Evolutionary conservation across 2,329 filamentous ascomycete species (phyloP).

Genomic region (Pleoardoris graminearum): DNA sequence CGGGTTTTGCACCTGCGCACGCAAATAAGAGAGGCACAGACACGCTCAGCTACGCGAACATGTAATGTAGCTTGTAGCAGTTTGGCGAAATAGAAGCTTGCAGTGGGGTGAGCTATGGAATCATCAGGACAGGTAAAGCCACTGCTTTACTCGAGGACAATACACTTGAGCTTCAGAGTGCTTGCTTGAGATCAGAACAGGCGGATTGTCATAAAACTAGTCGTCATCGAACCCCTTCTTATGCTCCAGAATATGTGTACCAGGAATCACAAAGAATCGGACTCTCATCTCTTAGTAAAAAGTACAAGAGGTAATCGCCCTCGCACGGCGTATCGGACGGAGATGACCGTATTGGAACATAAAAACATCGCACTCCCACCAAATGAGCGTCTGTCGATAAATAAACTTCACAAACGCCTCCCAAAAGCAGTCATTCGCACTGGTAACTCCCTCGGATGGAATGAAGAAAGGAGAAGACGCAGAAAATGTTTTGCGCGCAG

Average conservation of each 20-base stretch:
- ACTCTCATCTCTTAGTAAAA: constrained; percentile 11
- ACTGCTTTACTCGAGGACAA: no score
- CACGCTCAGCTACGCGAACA: no score
- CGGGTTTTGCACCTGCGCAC: no score
- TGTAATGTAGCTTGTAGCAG: no score
- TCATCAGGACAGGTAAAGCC: no score
- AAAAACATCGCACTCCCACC: constrained; percentile 1
- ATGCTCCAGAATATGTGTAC: constrained; percentile 19
- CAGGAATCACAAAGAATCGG: constrained; percentile 16
- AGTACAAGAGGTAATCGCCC: neutral
- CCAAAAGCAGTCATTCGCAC: neutral
- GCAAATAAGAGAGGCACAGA: no score
- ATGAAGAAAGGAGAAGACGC: neutral
- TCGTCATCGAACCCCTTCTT: constrained; percentile 11
- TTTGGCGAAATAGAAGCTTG: no score
- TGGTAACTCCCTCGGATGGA: neutral
- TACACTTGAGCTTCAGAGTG: no score
- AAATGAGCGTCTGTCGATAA: constrained; percentile 5
- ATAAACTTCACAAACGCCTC: neutral
- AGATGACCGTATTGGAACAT: neutral
- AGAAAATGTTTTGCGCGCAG: constrained; percentile 11
- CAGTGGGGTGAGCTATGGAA: no score
- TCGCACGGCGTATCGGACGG: neutral
- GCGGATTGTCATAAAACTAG: constrained; percentile 12
- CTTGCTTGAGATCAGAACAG: neutral